A percentile compares a stretch with the other conserved stretches of the same genome.
Conservation (phyloP, 2,329 filamentous ascomycete species). For the Cladosporium sp. region DNA sequence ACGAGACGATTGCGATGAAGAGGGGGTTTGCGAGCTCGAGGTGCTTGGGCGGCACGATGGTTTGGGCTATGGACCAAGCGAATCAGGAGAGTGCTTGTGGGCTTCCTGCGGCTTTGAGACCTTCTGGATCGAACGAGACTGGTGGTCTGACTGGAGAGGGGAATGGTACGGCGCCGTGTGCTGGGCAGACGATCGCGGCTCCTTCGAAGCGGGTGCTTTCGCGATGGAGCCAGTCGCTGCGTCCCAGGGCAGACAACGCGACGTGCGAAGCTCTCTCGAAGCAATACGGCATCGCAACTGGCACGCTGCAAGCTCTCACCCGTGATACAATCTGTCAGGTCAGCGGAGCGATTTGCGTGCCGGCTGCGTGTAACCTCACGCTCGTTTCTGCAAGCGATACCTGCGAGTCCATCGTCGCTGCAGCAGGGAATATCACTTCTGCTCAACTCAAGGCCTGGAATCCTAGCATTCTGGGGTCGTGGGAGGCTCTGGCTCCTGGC, state of each 20-base stretch:
- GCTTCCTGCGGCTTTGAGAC: not conserved
- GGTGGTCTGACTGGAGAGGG: not conserved
- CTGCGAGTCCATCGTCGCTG: not conserved
- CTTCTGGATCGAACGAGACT: not conserved
- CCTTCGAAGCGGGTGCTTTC: not conserved
- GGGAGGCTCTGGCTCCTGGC: constrained; percentile 5
- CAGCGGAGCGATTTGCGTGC: not conserved
- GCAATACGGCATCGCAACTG: not conserved
- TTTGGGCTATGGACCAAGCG: constrained; percentile 22
- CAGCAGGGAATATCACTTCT: not conserved
- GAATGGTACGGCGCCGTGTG: not conserved
- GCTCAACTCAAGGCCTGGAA: constrained; percentile 14
- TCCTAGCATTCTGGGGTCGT: constrained; percentile 9
- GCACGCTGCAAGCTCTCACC: not conserved
- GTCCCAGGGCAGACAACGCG: not conserved
- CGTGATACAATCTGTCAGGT: not conserved
- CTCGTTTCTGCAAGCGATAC: not conserved
- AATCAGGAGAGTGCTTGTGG: constrained; percentile 6
- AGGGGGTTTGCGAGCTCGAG: constrained; percentile 27
- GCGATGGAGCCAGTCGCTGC: not conserved
- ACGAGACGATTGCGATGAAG: constrained; percentile 32
- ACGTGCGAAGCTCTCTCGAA: not conserved
- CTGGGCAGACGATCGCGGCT: not conserved
- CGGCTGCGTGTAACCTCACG: not conserved
- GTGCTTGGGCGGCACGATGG: constrained; percentile 28